Conservation (phyloP, 2,329 filamentous ascomycete species). For the Trichoderma aggressivum region DNA sequence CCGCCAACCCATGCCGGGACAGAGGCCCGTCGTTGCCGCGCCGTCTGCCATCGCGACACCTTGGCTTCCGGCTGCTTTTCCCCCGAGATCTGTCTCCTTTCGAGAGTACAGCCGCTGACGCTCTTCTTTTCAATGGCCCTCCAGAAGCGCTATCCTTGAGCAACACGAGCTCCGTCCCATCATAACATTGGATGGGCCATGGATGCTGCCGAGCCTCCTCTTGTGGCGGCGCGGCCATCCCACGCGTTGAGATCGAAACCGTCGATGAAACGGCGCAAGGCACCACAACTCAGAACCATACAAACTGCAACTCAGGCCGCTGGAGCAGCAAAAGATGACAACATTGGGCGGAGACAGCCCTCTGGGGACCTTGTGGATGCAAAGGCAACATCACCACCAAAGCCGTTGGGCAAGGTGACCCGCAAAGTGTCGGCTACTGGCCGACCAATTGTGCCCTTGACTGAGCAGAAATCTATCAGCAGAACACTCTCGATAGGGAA, state of each 20-base stretch:
- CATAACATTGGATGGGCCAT: constrained; percentile 21
- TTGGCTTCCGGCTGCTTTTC: not conserved
- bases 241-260: constrained; percentile 14
- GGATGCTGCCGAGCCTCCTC: constrained; percentile 24
- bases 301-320: not conserved
- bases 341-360: not conserved
- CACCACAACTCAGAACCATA: not conserved
- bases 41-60: not conserved
- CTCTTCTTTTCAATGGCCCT: not conserved
- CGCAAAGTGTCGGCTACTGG: constrained; percentile 24
- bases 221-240: constrained; percentile 21
- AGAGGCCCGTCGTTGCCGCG: not conserved
- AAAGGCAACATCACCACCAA: constrained; percentile 19
- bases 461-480: constrained; percentile 45
- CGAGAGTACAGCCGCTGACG: not conserved
- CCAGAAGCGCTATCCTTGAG: constrained; percentile 17
- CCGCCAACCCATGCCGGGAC: not conserved
- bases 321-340: constrained; percentile 9
- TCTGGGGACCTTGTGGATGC: not conserved
- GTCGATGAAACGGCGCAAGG: constrained; percentile 15
- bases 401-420: constrained; percentile 13
- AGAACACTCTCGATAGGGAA: constrained; percentile 39
- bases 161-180: constrained; percentile 19
- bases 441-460: constrained; percentile 44
- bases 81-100: not conserved